Conservation (phyloP, 2,329 filamentous ascomycete species). For the Cucurbitaria berberidis region DNA sequence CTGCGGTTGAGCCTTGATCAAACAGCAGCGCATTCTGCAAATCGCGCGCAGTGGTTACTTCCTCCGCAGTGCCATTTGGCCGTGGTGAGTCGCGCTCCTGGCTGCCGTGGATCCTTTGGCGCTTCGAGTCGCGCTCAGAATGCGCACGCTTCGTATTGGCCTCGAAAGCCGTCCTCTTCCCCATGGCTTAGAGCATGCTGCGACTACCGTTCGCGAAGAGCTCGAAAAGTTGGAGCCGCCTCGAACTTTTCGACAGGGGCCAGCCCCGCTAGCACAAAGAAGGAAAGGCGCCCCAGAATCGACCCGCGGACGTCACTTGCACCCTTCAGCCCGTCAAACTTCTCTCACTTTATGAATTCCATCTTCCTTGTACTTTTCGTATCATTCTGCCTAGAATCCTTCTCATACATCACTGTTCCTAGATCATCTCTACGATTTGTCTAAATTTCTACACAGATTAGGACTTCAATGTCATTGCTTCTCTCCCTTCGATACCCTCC, state of each 20-base stretch:
- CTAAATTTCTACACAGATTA: background rate
- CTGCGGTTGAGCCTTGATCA: conserved; percentile 41
- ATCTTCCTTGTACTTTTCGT: background rate
- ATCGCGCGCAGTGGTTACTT: conserved; percentile 44
- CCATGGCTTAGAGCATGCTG: conserved; percentile 27
- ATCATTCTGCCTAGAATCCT: background rate
- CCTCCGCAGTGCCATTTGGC: conserved; percentile 27
- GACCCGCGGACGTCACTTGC: conserved; percentile 9
- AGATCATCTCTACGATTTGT: background rate
- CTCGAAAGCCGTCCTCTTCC: conserved; percentile 44
- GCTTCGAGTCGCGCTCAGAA: conserved; percentile 36
- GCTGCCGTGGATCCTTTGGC: conserved; percentile 36
- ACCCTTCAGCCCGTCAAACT: background rate
- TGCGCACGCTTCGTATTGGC: conserved; percentile 29
- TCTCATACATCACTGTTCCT: background rate
- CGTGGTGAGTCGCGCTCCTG: conserved; percentile 34
- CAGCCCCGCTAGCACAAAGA: conserved; percentile 8
- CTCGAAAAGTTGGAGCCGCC: conserved; percentile 24
- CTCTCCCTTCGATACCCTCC: background rate
- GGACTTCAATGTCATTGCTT: too few species aligned
- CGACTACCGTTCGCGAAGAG: conserved; percentile 8
- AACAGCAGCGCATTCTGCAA: conserved; percentile 47
- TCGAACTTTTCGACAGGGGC: conserved; percentile 25
- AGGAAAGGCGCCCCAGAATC: background rate
- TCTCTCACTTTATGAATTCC: background rate